Percentiles rank a stretch among this genome's conserved stretches.
phyloP scores from a whole-genome alignment of 1,139 yeast genomes.

The Williopsis jadinii region DNA sequence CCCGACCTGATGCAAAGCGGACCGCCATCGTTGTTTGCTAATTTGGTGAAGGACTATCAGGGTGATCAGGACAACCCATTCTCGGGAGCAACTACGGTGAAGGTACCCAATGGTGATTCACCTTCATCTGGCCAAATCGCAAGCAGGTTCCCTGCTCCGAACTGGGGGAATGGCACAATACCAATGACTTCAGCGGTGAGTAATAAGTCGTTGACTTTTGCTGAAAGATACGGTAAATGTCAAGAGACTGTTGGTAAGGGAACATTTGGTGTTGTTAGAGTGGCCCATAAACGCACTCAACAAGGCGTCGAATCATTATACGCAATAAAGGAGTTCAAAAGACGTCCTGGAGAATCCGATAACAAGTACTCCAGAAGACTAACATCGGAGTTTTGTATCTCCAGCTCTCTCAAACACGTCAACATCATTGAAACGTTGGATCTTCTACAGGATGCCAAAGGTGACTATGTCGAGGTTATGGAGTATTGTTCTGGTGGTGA shows the following conservation, averaged over 20 bases:
- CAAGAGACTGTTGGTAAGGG: conserved; percentile 81
- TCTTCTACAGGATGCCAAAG: conserved; percentile 80
- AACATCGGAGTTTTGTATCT: conserved; percentile 79
- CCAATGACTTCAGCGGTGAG: neutral
- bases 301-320: conserved; percentile 39
- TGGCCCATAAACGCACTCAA: conserved; percentile 48
- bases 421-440: conserved; percentile 86
- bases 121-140: conserved; percentile 1
- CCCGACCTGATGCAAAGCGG: conserved; percentile 51
- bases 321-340: conserved; percentile 79
- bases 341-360: conserved; percentile 47
- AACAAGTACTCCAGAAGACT: conserved; percentile 62
- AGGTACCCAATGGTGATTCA: neutral
- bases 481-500: conserved; percentile 97
- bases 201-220: conserved; percentile 29
- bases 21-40: conserved; percentile 79
- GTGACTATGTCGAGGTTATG: conserved; percentile 95
- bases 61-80: conserved; percentile 31
- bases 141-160: conserved; percentile 1
- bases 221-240: conserved; percentile 71
- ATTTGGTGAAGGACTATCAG: conserved; percentile 62
- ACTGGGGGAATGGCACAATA: neutral
- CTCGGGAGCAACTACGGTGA: conserved; percentile 27
- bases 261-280: conserved; percentile 77
- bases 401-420: conserved; percentile 70